Percentiles rank a stretch among this genome's conserved stretches.
Conservation (phyloP, 371 early-diverging fungal species). For the Paramicrosporidium saccamoebae region DNA sequence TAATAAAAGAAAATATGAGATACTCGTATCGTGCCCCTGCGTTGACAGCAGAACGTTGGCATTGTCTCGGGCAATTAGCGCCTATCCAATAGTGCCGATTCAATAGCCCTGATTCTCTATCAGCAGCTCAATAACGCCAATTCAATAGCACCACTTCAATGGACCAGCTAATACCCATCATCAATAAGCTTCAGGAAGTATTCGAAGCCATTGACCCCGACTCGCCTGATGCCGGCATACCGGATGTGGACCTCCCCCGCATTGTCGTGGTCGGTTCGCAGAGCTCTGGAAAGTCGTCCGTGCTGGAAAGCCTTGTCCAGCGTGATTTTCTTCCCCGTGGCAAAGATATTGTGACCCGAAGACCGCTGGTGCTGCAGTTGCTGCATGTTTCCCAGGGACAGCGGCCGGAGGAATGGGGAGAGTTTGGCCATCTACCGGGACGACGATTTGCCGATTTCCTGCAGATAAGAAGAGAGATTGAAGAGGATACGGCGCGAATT, state of each 20-base stretch:
- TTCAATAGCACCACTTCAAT: conserved; percentile 8
- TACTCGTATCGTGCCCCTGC: no score
- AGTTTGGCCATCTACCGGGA: conserved; percentile 28
- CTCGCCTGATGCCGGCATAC: no score
- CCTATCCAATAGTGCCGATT: no score
- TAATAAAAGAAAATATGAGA: no score
- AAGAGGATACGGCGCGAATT: conserved; percentile 47
- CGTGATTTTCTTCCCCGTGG: conserved; percentile 70
- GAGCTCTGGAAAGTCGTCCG: conserved; percentile 69
- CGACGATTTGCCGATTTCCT: conserved; percentile 40
- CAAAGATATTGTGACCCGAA: conserved; percentile 61
- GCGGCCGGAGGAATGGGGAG: conserved; percentile 2
- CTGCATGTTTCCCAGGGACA: conserved; percentile 10
- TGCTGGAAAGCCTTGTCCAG: conserved; percentile 60
- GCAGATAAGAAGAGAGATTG: conserved; percentile 57
- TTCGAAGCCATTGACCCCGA: conserved; percentile 43
- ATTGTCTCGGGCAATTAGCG: no score
- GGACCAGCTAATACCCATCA: conserved; percentile 45
- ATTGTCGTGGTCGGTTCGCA: conserved; percentile 57
- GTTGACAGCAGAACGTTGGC: no score
- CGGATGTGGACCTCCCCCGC: conserved; percentile 60
- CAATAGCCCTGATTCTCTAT: no score
- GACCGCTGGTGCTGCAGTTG: conserved; percentile 68
- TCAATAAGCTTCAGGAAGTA: conserved; percentile 77
- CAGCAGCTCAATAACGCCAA: no score